A percentile compares a stretch with the other conserved stretches of the same genome.
Conservation (phyloP, 768 basidiomycete genomes). For the Russula foetens region DNA sequence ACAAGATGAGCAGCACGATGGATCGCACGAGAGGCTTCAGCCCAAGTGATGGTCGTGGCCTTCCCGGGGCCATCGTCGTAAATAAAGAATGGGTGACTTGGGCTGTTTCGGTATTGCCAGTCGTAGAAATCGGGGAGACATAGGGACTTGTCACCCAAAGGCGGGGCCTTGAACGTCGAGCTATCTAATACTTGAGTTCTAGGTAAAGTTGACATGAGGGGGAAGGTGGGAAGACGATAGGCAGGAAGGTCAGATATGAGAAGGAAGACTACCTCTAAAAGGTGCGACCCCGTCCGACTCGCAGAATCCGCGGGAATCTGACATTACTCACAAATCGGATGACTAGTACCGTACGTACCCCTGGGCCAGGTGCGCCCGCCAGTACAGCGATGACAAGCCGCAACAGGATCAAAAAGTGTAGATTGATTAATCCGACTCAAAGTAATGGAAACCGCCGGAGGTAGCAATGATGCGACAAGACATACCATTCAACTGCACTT, state of each 20-base stretch:
- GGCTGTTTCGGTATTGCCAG: constrained; percentile 21
- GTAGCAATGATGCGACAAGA: neutral
- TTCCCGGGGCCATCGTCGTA: constrained; percentile 14
- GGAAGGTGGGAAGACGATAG: neutral
- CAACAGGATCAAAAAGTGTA: neutral
- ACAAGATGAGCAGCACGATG: constrained; percentile 17
- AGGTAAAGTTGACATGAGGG: constrained; percentile 15
- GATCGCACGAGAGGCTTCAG: constrained; percentile 18
- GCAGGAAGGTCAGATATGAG: neutral
- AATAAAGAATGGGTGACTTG: constrained; percentile 21
- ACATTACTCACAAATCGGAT: constrained; percentile 11
- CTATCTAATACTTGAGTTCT: constrained; percentile 20
- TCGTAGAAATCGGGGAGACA: constrained; percentile 25
- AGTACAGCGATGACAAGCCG: too few species aligned
- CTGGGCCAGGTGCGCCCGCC: neutral
- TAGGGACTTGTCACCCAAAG: constrained; percentile 18
- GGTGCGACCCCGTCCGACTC: neutral
- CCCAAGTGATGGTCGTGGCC: constrained; percentile 17
- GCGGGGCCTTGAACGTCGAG: constrained; percentile 21
- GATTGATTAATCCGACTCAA: neutral
- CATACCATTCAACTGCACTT: neutral
- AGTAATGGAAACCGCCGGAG: neutral
- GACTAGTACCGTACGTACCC: neutral
- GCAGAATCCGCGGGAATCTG: neutral
- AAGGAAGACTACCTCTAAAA: neutral